These are phyloP conservation scores for Rhododendron ferrugineum DNA, from an alignment of 148 eudicot species.

Conservation along the genomic window DNA sequence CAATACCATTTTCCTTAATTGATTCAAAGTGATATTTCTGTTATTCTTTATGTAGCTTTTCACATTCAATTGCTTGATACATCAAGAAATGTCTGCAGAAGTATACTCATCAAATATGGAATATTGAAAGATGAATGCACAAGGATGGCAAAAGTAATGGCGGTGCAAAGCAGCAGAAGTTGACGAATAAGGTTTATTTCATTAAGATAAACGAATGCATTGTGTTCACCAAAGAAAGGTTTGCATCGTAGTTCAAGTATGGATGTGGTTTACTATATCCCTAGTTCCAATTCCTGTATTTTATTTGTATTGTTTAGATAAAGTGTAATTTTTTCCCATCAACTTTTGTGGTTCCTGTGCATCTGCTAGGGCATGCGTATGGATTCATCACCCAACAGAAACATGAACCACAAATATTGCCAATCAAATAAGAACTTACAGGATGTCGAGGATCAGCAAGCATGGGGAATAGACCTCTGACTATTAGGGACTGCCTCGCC, in stretches of 20 bases:
- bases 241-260: neutral
- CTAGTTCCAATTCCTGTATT: neutral
- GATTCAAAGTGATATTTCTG: neutral
- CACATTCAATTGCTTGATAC: neutral
- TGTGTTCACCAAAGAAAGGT: neutral
- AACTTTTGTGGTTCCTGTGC: neutral
- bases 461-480: constrained; percentile 92
- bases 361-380: too few relatives aligned
- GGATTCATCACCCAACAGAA: neutral
- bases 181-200: neutral
- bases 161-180: neutral
- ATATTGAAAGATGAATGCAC: neutral
- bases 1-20: neutral
- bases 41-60: neutral
- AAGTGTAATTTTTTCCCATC: neutral
- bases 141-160: neutral
- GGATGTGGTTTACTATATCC: neutral
- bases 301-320: neutral
- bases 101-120: neutral
- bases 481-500: constrained; percentile 95
- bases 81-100: neutral
- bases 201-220: too few relatives aligned
- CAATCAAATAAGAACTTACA: constrained; percentile 45
- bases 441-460: constrained; percentile 98
- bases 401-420: neutral